Percentiles rank a stretch among this genome's conserved stretches.
Evolutionary conservation across 129 eudicot genomes (phyloP).

Genomic region (Logfia minima): DNA sequence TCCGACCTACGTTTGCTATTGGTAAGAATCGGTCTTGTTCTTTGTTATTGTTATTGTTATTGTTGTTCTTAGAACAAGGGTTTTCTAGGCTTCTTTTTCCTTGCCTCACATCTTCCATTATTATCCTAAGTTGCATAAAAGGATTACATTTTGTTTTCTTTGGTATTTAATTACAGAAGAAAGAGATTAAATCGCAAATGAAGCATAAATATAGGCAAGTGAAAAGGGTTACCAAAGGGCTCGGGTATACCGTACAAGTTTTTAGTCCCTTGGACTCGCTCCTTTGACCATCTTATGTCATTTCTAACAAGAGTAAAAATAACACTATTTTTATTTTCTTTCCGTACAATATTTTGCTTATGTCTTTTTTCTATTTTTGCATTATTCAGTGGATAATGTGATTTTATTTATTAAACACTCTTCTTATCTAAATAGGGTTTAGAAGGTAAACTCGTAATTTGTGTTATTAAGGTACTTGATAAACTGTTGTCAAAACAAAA

Average conservation of each 20-base stretch:
- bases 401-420: not conserved
- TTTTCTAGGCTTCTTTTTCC: slow-evolving; percentile 50
- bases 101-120: slow-evolving; percentile 60
- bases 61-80: slow-evolving; percentile 36
- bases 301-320: not conserved
- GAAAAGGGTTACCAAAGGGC: slow-evolving; percentile 45
- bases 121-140: slow-evolving; percentile 35
- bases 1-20: slow-evolving; percentile 73
- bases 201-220: slow-evolving; percentile 54
- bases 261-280: slow-evolving; percentile 63
- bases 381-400: not conserved
- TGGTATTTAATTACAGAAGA: slow-evolving; percentile 39
- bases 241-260: slow-evolving; percentile 41
- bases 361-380: not conserved
- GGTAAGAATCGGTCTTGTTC: slow-evolving; percentile 77
- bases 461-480: not conserved
- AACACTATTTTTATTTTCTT: not conserved
- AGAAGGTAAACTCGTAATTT: not conserved
- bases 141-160: slow-evolving; percentile 22
- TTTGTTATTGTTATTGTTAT: slow-evolving; percentile 43
- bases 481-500: too few relatives aligned
- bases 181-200: slow-evolving; percentile 36
- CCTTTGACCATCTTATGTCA: slow-evolving; percentile 26
- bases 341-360: not conserved
- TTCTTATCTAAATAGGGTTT: not conserved